Evolutionary conservation across 2,329 filamentous ascomycete species (phyloP).

Genomic region (Calonectria ilicicola): DNA sequence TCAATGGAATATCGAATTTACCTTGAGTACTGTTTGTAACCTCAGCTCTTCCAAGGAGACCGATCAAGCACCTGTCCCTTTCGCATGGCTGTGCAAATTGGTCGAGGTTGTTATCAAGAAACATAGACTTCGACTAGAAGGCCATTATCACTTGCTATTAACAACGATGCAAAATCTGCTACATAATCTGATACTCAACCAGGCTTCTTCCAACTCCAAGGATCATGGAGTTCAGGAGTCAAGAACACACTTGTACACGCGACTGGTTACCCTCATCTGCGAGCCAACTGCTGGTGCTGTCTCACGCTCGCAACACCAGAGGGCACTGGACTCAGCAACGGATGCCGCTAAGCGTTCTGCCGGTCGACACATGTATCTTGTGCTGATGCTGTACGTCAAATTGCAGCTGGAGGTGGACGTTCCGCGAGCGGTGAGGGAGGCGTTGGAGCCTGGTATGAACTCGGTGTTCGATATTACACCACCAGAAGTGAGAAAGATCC

Average conservation of each 20-base stretch:
- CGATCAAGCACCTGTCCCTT: slow-evolving; percentile 51
- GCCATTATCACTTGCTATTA: slow-evolving; percentile 71
- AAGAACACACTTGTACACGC: slow-evolving; percentile 65
- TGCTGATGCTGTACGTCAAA: slow-evolving; percentile 70
- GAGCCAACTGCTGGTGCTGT: slow-evolving; percentile 70
- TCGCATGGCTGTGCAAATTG: slow-evolving; percentile 63
- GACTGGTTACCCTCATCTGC: slow-evolving; percentile 69
- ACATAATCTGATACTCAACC: slow-evolving; percentile 59
- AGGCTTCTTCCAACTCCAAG: slow-evolving; percentile 33
- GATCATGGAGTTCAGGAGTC: slow-evolving; percentile 48
- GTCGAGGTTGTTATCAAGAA: slow-evolving; percentile 69
- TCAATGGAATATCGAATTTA: slow-evolving; percentile 70
- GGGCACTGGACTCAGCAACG: slow-evolving; percentile 68
- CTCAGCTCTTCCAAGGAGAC: slow-evolving; percentile 44
- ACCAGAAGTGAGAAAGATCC: slow-evolving; percentile 64
- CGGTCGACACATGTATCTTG: slow-evolving; percentile 71
- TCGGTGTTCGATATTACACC: slow-evolving; percentile 70
- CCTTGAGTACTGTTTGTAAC: slow-evolving; percentile 59
- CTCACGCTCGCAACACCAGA: slow-evolving; percentile 57
- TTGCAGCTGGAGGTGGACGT: slow-evolving; percentile 70
- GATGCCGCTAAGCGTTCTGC: slow-evolving; percentile 72
- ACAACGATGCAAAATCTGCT: slow-evolving; percentile 68
- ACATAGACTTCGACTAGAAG: slow-evolving; percentile 71
- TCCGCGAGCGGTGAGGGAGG: slow-evolving; percentile 63
- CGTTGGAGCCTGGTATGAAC: slow-evolving; percentile 68